Evolutionary conservation across 2,329 filamentous ascomycete species (phyloP).

Genomic region (Plenodomus tracheiphilus): DNA sequence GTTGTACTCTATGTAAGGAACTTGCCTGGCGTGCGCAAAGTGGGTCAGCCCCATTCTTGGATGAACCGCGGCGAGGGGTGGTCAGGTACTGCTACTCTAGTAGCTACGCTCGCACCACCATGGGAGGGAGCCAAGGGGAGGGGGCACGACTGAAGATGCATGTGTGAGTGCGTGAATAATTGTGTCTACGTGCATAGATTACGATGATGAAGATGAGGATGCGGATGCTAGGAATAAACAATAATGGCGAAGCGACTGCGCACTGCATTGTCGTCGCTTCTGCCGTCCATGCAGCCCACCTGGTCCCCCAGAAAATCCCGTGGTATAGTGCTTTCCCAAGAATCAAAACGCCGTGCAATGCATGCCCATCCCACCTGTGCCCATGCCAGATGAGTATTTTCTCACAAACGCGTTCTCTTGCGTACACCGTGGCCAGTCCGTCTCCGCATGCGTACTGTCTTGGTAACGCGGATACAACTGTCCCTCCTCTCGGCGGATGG

Average conservation of each 20-base stretch:
- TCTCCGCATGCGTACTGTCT: constrained; percentile 39
- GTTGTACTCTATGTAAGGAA: too few species aligned
- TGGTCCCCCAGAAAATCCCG: constrained; percentile 29
- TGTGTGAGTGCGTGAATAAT: too few species aligned
- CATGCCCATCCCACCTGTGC: constrained; percentile 26
- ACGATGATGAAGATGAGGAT: constrained; percentile 17
- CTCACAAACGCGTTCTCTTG: constrained; percentile 25
- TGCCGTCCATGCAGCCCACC: constrained; percentile 1
- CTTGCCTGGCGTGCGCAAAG: too few species aligned
- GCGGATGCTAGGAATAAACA: too few species aligned
- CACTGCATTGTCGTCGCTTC: constrained; percentile 12
- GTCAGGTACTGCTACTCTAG: too few species aligned
- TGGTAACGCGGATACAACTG: constrained; percentile 31
- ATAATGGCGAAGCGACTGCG: constrained; percentile 13
- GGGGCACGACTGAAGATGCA: too few species aligned
- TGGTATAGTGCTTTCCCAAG: constrained; percentile 25
- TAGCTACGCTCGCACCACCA: too few species aligned
- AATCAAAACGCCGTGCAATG: not conserved
- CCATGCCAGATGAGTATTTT: not conserved
- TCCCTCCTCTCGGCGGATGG: constrained; percentile 30
- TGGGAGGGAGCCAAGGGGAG: too few species aligned
- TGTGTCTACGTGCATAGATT: too few species aligned
- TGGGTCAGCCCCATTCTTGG: too few species aligned
- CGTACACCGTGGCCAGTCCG: constrained; percentile 20
- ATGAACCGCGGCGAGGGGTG: too few species aligned